Base-by-base conservation (phyloP, 2,329 filamentous ascomycete genomes). In the Venturia nashicola region DNA sequence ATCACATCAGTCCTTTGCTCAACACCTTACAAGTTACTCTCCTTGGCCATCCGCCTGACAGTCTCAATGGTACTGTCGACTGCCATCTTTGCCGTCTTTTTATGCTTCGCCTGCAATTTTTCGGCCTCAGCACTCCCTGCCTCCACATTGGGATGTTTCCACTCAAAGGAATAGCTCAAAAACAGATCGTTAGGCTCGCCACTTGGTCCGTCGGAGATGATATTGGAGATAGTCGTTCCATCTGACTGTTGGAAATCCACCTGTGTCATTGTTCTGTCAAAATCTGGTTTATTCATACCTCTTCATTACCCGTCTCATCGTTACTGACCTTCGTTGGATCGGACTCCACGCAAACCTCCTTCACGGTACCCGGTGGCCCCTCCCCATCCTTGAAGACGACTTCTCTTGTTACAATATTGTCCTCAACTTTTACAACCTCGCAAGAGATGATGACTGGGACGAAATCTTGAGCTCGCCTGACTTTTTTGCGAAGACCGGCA, bases 91-190 rank as follows among this genome's bases (percentile, higher is more conserved):
- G 76, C 73, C 69, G 72, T 72, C 69, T 72, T 54, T 59, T 61
- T 61, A 39, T 61, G 42, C 39, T 40, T 32, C 59, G 70, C 70
- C 5, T 72, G 39, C 61, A 66, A 71, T 64, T 70, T 66, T 63
- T 70, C 69, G 16, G 68, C 67, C 70, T 76, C 74, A 16, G 72
- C 70, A 40, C 70, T 73, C 1, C 72, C 74, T 55, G 72, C 71
- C 40, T 72, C 60, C 3, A 78, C 66, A 54, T 75, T 65, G 1
- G 73, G 72, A 57, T 75, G 67, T 20, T 69, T 67, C 69, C 75
- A 76, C 65, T 79, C 75, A 68, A 80, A 80, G 27, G 73, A 74
- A 66, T 79, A 81, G 14, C 77, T 80, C 74, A 81, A 75, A 43
- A 75, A 67, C 61, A 77, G 67, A 60, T 77, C 75, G 9, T 68